Evolutionary conservation across 495 filamentous ascomycete genomes (phyloP).

Genomic region (Hypoxylon cercidicola): DNA sequence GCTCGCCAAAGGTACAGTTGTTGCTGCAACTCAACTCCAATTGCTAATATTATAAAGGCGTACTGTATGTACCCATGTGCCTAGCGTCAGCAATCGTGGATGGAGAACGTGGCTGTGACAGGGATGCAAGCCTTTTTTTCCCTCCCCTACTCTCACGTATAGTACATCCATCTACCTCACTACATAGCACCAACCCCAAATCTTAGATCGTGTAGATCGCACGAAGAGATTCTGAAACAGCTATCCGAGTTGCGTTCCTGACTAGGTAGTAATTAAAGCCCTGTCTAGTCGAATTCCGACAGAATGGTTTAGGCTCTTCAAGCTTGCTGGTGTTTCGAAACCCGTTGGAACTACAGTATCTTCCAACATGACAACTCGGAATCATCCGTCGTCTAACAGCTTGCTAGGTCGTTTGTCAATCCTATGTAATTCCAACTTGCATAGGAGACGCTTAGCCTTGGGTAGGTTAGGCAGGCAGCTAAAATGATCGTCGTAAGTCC

Average conservation of each 20-base stretch:
- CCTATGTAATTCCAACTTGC: neutral
- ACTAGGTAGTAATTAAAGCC: constrained; percentile 31
- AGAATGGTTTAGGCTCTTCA: constrained; percentile 29
- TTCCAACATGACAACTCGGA: constrained; percentile 22
- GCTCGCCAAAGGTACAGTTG: neutral
- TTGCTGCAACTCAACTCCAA: constrained; percentile 18
- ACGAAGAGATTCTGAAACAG: constrained; percentile 29
- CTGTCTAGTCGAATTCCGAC: constrained; percentile 32
- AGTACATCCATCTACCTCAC: constrained; percentile 8
- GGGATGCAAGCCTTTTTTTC: constrained; percentile 9
- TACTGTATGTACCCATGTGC: constrained; percentile 5
- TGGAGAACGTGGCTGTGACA: constrained; percentile 30
- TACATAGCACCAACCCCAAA: constrained; percentile 13
- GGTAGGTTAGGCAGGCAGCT: constrained; percentile 4
- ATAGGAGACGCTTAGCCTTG: too few relatives aligned
- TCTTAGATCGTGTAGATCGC: constrained; percentile 19
- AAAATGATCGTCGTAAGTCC: neutral
- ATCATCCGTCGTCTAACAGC: constrained; percentile 10
- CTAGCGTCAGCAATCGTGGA: constrained; percentile 7
- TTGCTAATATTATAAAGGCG: constrained; percentile 27
- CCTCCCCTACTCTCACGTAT: constrained; percentile 4
- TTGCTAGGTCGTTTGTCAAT: neutral
- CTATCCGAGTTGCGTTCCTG: constrained; percentile 26
- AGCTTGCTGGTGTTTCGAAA: constrained; percentile 23
- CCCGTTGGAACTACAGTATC: constrained; percentile 26